phyloP scores from a whole-genome alignment of 257 asterid species.

The Oldenlandia corymbosa region DNA sequence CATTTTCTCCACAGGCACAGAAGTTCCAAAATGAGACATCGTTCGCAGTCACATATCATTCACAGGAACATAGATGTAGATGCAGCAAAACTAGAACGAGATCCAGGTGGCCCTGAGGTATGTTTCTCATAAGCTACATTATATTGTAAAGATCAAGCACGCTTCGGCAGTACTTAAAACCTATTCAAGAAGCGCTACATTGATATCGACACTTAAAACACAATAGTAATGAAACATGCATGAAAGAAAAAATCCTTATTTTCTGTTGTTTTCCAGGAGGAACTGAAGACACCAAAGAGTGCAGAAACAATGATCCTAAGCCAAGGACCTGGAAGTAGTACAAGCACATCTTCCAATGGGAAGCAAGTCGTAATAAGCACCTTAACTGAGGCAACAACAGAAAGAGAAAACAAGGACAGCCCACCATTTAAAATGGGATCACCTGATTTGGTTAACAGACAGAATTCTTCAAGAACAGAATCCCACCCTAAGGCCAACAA shows the following conservation, averaged over 20 bases:
- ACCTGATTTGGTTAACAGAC: slow-evolving; percentile 1
- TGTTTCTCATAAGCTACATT: background rate
- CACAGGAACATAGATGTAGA: slow-evolving; percentile 28
- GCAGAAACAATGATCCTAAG: slow-evolving; percentile 32
- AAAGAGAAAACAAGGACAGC: slow-evolving; percentile 15
- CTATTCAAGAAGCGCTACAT: too few species aligned
- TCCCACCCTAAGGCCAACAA: slow-evolving; percentile 28
- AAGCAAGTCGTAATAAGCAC: slow-evolving; percentile 26
- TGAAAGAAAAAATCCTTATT: background rate
- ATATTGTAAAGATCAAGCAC: too few species aligned
- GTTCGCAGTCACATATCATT: slow-evolving; percentile 47
- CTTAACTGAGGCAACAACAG: background rate
- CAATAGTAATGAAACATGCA: background rate
- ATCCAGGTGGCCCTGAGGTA: slow-evolving; percentile 31
- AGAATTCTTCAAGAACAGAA: slow-evolving; percentile 32
- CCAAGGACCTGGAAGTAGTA: slow-evolving; percentile 53
- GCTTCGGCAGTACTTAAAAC: too few species aligned
- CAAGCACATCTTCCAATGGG: slow-evolving; percentile 48
- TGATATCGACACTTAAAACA: background rate
- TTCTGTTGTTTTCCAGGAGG: slow-evolving; percentile 28
- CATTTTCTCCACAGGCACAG: slow-evolving; percentile 30
- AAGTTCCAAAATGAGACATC: slow-evolving; percentile 34
- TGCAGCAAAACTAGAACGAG: slow-evolving; percentile 30
- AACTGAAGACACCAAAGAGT: slow-evolving; percentile 30
- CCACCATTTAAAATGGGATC: slow-evolving; percentile 20